Percentiles rank a stretch among this genome's conserved stretches.
Conservation (phyloP, 129 eudicot species). For the Pulicaria dysenterica region DNA sequence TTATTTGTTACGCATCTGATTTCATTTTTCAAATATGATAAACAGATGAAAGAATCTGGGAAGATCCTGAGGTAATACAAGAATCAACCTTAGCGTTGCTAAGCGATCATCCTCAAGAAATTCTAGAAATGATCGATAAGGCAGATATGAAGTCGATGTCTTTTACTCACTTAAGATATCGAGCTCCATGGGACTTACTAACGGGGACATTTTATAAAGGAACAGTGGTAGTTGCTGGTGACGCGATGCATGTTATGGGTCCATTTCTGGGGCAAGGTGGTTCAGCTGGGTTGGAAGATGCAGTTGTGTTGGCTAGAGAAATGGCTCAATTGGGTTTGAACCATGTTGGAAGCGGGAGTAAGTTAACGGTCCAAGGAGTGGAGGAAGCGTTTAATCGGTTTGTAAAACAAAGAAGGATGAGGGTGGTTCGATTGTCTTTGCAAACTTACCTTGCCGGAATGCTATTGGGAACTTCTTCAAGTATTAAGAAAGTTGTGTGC, state of each 20-base stretch:
- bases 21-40: neutral
- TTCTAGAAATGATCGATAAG: too few relatives aligned
- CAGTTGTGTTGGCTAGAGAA: conserved; percentile 58
- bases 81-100: too few relatives aligned
- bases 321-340: conserved; percentile 34
- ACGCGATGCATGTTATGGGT: conserved; percentile 75
- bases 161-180: too few relatives aligned
- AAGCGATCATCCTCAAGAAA: too few relatives aligned
- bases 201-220: too few relatives aligned
- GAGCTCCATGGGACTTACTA: too few relatives aligned
- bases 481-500: too few relatives aligned
- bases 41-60: too few relatives aligned
- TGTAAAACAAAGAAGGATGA: conserved; percentile 40
- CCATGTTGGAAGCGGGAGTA: conserved; percentile 12
- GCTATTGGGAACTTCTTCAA: conserved; percentile 34
- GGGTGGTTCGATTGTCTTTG: conserved; percentile 52
- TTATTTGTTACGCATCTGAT: neutral
- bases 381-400: conserved; percentile 47
- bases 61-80: too few relatives aligned
- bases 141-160: too few relatives aligned
- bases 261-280: conserved; percentile 83
- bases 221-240: conserved; percentile 63
- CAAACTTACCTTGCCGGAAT: conserved; percentile 52
- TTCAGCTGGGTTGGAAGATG: conserved; percentile 67
- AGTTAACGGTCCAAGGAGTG: neutral